Conservation (phyloP, 441 rosid species). For the Populus hybrid region DNA sequence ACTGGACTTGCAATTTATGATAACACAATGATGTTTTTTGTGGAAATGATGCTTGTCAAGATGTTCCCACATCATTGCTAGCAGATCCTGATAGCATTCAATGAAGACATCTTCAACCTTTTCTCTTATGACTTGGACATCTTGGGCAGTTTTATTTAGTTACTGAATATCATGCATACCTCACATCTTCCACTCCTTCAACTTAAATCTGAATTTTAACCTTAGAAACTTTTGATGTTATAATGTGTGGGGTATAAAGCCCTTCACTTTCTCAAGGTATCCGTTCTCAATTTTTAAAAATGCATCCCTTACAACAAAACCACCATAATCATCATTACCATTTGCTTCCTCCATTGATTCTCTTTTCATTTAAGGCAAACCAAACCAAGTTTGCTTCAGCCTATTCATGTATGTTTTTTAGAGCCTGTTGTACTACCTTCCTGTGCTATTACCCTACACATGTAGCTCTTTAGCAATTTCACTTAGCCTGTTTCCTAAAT, state of each 20-base stretch:
- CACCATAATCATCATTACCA: background rate
- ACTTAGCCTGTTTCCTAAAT: background rate
- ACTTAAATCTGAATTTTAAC: background rate
- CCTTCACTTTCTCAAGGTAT: background rate
- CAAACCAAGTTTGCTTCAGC: background rate
- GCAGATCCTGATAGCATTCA: background rate
- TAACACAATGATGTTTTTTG: background rate
- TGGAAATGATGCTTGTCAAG: background rate
- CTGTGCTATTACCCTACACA: background rate
- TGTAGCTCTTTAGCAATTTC: background rate
- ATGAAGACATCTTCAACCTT: background rate
- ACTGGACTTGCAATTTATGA: background rate
- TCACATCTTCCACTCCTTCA: background rate
- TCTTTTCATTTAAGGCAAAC: background rate
- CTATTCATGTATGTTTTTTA: background rate
- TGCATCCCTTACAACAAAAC: background rate
- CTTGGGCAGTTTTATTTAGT: background rate
- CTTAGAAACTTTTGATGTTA: background rate
- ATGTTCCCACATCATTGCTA: background rate
- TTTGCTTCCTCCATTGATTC: background rate
- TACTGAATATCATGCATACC: background rate
- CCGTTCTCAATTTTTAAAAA: background rate
- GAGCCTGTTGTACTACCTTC: background rate
- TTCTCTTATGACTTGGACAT: background rate
- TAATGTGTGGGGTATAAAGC: background rate